Evolutionary conservation across 2,329 filamentous ascomycete species (phyloP), one percentile per base, ranked within the genome.

Genomic region (Gyromitra esculenta): DNA sequence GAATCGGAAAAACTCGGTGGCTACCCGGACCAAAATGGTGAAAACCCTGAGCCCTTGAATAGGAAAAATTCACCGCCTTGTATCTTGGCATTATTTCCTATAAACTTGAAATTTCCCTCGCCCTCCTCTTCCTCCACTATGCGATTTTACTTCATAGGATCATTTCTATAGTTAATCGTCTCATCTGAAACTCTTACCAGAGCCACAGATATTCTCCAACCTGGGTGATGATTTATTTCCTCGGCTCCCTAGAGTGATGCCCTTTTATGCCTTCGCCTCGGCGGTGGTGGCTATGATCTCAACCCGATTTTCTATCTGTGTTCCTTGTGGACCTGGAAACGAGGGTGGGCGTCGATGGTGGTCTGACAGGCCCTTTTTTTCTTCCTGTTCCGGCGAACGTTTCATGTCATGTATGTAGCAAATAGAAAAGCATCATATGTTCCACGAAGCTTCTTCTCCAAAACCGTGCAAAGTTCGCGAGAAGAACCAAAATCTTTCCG

Each of bases 391-490:
- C 59, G 39, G 63, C 43, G 54, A 67, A 39, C 63, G 63, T 73
- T 73, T 73, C 63, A 67, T 73, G 70, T 56, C 54, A 67, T 73
- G 71, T 73, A 67, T 63, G 63, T 62, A 65, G 59, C 43, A 75
- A 69, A 69, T 63, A 69, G 72, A 50, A 64, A 67, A 57, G 56
- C 13, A 54, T 62, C 54, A 31, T 43, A n/a, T 73, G 71, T 73
- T 73, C 41, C 56, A 75, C 67, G 63, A 63, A 63, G 37, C 5
- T 25, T 41, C 37, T 35, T 43, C 43, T 43, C 54, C n/a, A 54
- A 11, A 45, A 39, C 45, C 35, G 71, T 60, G 64, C 11, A 67
- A 63, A 45, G 41, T 75, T 64, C 39, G 65, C 64, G 65, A 69
- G 48, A 59, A 68, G 68, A 25, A 4, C 25, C n/a, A 41, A 59